Evolutionary conservation across 306 rosid genomes (phyloP), one percentile per base, ranked within the genome.

Genomic region (Canavalia ensiformis): DNA sequence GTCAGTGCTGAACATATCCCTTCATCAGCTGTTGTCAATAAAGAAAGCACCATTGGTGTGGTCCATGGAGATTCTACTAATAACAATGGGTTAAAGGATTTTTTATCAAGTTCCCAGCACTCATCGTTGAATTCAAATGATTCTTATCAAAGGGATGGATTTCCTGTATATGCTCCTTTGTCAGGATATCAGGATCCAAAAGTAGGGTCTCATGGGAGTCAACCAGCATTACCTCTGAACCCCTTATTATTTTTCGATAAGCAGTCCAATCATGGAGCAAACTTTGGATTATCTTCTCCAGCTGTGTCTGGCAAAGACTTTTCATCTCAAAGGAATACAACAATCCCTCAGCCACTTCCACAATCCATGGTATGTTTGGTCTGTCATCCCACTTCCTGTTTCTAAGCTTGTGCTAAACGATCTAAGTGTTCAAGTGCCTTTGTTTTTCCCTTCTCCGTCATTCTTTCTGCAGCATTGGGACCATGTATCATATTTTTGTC

Each of bases 121-220:
- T 9, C 73, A 13, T 72, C 84, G 46, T 64, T 68, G 71, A 81
- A 80, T 73, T 1, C 84, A 39, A 72, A 72, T 45, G 84, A 74
- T 83, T 62, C 79, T 72, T 83, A 72, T 85, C 85, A 70, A 77
- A 77, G 72, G 81, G 68, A 75, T 83, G 47, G 78, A 76, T 62
- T 59, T 65, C 83, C 86, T 2, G 41, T 59, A 28, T 81, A 34
- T 60, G 75, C 70, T 80, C 82, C 89, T 54, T 68, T 79, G 67
- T 57, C 85, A 47, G 87, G 82, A 68, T 75, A 81, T 75, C 91
- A 63, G 59, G 88, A 74, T 82, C 73, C 81, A 57, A 81, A 76
- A 59, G 35, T 55, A 47, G 46, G 75, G 65, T 35, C 62, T 31
- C 76, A 81, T 37, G 82, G 76, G 33, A 47, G 74, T 47, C 86